A percentile compares a stretch with the other conserved stretches of the same genome.
These are phyloP conservation scores for Limtongia smithiae DNA, from an alignment of 805 yeast species.

Conservation along the genomic window DNA sequence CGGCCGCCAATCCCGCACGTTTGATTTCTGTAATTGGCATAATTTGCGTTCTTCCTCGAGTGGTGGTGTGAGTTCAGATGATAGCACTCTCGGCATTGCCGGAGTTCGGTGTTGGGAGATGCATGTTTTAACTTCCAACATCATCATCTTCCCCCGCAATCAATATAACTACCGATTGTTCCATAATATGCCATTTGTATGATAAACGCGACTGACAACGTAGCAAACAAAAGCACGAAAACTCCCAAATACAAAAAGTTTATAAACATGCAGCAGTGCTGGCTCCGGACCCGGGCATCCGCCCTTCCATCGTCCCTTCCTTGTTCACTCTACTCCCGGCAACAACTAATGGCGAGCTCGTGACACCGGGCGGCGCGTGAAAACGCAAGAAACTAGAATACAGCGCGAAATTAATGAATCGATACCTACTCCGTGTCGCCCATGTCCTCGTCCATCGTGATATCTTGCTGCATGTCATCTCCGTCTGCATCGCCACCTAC, in stretches of 20 bases:
- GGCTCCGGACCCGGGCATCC: neutral
- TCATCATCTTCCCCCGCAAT: too few species aligned
- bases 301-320: too few species aligned
- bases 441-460: neutral
- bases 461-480: neutral
- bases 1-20: too few species aligned
- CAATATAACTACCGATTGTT: too few species aligned
- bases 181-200: neutral
- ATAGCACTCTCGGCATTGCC: too few species aligned
- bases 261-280: neutral
- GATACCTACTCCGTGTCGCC: conserved; percentile 3
- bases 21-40: too few species aligned
- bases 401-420: neutral
- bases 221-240: neutral
- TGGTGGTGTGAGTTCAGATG: too few species aligned
- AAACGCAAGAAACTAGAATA: neutral
- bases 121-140: too few species aligned
- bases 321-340: too few species aligned
- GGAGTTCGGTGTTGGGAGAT: too few species aligned
- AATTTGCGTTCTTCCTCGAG: too few species aligned
- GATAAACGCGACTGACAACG: neutral
- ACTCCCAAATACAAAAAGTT: neutral
- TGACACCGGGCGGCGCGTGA: neutral
- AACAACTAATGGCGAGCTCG: too few species aligned
- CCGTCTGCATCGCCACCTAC: neutral